Percentiles rank a stretch among this genome's conserved stretches.
Evolutionary conservation across 139 green algal genomes (phyloP).

Genomic region (Coelastrella sp.): DNA sequence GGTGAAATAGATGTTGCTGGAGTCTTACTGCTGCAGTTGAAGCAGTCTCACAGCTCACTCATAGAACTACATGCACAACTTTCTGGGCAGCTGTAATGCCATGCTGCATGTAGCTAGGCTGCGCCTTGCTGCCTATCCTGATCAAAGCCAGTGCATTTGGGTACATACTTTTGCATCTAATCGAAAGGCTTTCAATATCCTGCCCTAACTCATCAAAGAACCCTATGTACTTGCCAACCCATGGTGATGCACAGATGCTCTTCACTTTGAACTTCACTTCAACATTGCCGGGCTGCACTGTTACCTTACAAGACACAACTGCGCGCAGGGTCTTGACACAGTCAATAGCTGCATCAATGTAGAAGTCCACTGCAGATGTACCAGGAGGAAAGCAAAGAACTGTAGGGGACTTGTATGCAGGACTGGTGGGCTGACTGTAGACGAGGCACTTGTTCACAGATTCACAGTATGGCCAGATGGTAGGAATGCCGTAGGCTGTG

Average conservation of each 20-base stretch:
- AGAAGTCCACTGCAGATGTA: slow-evolving; percentile 19
- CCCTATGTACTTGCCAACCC: slow-evolving; percentile 37
- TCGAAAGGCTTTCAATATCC: not conserved
- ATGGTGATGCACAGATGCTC: slow-evolving; percentile 13
- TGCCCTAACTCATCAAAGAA: slow-evolving; percentile 10
- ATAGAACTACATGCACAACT: not conserved
- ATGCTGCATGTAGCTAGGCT: too few relatives aligned
- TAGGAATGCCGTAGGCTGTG: slow-evolving; percentile 25
- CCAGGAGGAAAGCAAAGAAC: not conserved
- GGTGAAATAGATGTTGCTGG: too few relatives aligned
- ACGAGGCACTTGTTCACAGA: slow-evolving; percentile 8
- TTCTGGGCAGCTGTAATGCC: not conserved
- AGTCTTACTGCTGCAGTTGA: too few relatives aligned
- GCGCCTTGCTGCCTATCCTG: slow-evolving; percentile 26
- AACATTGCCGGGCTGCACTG: slow-evolving; percentile 14
- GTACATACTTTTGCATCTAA: slow-evolving; percentile 12
- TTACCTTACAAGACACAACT: slow-evolving; percentile 7
- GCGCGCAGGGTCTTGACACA: slow-evolving; percentile 23
- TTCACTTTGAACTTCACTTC: slow-evolving; percentile 11
- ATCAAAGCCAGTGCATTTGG: slow-evolving; percentile 25
- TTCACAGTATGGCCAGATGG: slow-evolving; percentile 42
- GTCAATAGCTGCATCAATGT: slow-evolving; percentile 42
- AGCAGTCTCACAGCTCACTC: too few relatives aligned
- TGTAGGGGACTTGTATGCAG: not conserved
- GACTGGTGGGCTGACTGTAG: slow-evolving; percentile 1